Base-by-base conservation (phyloP, 257 asterid genomes). In the Knoxia roxburghii region DNA sequence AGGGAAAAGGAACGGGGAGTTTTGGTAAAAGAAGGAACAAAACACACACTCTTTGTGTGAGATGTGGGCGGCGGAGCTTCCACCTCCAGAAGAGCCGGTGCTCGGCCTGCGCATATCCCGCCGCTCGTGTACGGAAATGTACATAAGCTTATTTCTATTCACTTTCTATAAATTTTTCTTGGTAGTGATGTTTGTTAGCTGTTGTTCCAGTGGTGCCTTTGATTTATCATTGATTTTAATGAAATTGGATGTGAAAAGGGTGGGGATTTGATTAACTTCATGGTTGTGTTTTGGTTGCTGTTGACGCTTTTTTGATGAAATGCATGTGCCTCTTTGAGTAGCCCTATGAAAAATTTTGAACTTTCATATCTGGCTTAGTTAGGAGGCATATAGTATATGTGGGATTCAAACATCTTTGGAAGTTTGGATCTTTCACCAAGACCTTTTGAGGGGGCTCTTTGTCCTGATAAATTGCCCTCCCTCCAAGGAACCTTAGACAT, bases 1-100 rank as follows among this genome's bases (percentile, higher is more conserved):
- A 62, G 81, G 75, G 72, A 6, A 76, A 76, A 53, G 75, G 72
- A 24, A 57, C 75, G 6, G 72, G 79, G 26, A 69, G 79, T 51
- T 75, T 75, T 45, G 79, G 79, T 29, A 64, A 75, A 72, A 51
- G 79, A 49, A 68, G 80, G 68, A 67, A 76, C 67, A 61, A 76
- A 72, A 66, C 76, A 24, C 80, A 76, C 77, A 41, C 76, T 35
- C 68, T 72, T 39, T 63, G 81, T 57, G 72, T 76, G 59, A 62
- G 77, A 56, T 72, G 81, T 45, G 77, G 74, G n/a, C 60, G 74
- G 51, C 71, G 74, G 18, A 70, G 82, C 71, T 78, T 77, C 65
- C 78, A 77, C 63, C 67, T 60, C 24, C 73, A 60, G 65, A 77
- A 77, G 82, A 65, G 79, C 35, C 74, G 77, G 7, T 68, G 77